Conservation (phyloP, 2,329 filamentous ascomycete species). For the Cordyceps fumosorosea region DNA sequence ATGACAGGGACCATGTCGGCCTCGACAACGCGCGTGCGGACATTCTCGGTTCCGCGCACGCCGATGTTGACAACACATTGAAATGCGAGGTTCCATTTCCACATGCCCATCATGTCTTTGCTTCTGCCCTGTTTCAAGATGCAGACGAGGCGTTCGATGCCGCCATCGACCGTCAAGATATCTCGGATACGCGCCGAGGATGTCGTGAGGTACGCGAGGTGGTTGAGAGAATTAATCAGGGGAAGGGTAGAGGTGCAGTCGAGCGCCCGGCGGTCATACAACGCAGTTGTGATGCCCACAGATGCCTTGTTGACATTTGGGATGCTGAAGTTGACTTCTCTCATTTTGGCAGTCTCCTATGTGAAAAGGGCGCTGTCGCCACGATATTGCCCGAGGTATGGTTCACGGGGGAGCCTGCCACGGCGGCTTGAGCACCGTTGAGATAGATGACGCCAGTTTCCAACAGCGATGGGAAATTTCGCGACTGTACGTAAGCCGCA, state of each 20-base stretch:
- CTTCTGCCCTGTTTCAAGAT: constrained; percentile 96
- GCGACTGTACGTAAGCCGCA: background rate
- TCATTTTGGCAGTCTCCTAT: constrained; percentile 59
- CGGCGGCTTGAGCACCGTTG: background rate
- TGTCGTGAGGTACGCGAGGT: constrained; percentile 95
- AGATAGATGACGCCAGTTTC: background rate
- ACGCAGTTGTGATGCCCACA: constrained; percentile 94
- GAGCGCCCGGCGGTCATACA: constrained; percentile 94
- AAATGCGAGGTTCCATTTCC: constrained; percentile 99
- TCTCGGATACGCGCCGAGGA: constrained; percentile 96
- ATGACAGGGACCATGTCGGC: constrained; percentile 99
- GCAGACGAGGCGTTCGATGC: constrained; percentile 91
- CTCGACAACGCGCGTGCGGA: constrained; percentile 91
- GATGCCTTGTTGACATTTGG: constrained; percentile 99
- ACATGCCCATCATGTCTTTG: constrained; percentile 99
- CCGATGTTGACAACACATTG: constrained; percentile 99
- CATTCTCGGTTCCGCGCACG: constrained; percentile 87
- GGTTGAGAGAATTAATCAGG: constrained; percentile 97
- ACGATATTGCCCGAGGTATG: constrained; percentile 3
- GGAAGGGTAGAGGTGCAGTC: constrained; percentile 97
- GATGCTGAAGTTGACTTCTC: constrained; percentile 99
- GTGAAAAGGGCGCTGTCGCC: constrained; percentile 11
- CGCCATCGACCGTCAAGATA: constrained; percentile 96
- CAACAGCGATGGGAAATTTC: background rate
- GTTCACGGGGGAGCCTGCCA: constrained; percentile 9